These are phyloP conservation scores for Cymbopogon citratus DNA, from an alignment of 176 grass and related monocot species.

Conservation along the genomic window DNA sequence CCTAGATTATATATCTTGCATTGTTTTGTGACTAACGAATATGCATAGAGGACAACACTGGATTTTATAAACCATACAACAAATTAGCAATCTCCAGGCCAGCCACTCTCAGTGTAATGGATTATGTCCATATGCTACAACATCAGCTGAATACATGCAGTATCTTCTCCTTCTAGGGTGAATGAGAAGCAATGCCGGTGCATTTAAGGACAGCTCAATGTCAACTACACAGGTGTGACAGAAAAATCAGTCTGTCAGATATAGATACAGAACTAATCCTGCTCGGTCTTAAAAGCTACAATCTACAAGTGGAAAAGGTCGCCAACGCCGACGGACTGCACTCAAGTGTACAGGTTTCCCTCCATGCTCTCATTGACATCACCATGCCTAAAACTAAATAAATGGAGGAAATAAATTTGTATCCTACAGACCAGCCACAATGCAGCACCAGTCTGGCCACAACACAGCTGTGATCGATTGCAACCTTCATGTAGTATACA, in stretches of 20 bases:
- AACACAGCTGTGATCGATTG: constrained; percentile 25
- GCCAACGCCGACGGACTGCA: constrained; percentile 1
- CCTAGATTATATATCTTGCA: too few relatives aligned
- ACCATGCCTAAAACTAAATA: constrained; percentile 32
- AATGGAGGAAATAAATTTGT: constrained; percentile 48
- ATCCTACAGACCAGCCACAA: constrained; percentile 40
- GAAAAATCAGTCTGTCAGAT: background rate
- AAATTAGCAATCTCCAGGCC: too few relatives aligned
- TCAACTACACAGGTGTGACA: constrained; percentile 12
- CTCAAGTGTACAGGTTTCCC: constrained; percentile 27
- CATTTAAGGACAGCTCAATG: background rate
- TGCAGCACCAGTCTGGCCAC: constrained; percentile 32
- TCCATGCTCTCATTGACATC: constrained; percentile 29
- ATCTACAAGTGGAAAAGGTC: constrained; percentile 33
- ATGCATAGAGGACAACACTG: too few relatives aligned
- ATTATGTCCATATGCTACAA: too few relatives aligned
- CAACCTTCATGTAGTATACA: constrained; percentile 41
- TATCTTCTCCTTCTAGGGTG: too few relatives aligned
- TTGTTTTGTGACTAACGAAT: too few relatives aligned
- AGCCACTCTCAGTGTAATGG: too few relatives aligned
- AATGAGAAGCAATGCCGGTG: background rate
- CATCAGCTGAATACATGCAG: too few relatives aligned
- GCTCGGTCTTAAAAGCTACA: constrained; percentile 24
- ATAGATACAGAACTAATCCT: too few relatives aligned
- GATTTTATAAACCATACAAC: too few relatives aligned